Base-by-base conservation (phyloP, 2,329 filamentous ascomycete genomes). In the Clonostachys solani region DNA sequence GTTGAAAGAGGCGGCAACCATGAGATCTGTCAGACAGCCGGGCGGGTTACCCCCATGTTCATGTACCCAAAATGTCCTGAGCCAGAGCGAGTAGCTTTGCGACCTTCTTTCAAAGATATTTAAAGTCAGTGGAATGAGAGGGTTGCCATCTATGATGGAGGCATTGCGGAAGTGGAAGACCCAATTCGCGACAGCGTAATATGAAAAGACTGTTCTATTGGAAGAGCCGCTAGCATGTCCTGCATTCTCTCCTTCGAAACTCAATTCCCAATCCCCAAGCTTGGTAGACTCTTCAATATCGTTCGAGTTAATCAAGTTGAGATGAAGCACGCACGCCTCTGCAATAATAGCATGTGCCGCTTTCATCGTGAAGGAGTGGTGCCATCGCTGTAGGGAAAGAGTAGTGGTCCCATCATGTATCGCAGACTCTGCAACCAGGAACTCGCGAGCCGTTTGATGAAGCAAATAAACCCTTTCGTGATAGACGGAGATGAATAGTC, bases 391-490 rank as follows among this genome's bases (percentile, higher is more conserved):
- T 15, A 15, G 15, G 15, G 36, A 38, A 2, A 17, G 36, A 38
- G 36, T 17, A 17, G 36, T 23, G 23, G 23, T 9, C 23, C 23
- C 7, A 15, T 38, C 12, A 38, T 15, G 16, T 17, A 38, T 15
- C 16, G 16, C 2, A 15, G 36, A 10, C 15, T 15, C 16, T 15
- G 15, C 36, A 15, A 17, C 5, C 12, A 64, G 59, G 50, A 64
- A 65, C 43, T 64, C 60, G 9, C 58, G 52, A 38, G 60, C 62
- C 4, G 60, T 63, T 53, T 65, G 59, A 47, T 65, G 59, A 13
- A 65, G 46, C 33, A 65, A 56, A 42, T 62, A 60, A 43, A 65
- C 41, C 7, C 43, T 60, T 13, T 47, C 53, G 9, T 58, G 42
- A 34, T 64, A 12, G 12, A 62, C 48, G 6, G 54, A 57, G 33